Evolutionary conservation across 139 green algal species (phyloP), one percentile per base, ranked within the genome.

Genomic region (Chlamydomonas asymmetrica): DNA sequence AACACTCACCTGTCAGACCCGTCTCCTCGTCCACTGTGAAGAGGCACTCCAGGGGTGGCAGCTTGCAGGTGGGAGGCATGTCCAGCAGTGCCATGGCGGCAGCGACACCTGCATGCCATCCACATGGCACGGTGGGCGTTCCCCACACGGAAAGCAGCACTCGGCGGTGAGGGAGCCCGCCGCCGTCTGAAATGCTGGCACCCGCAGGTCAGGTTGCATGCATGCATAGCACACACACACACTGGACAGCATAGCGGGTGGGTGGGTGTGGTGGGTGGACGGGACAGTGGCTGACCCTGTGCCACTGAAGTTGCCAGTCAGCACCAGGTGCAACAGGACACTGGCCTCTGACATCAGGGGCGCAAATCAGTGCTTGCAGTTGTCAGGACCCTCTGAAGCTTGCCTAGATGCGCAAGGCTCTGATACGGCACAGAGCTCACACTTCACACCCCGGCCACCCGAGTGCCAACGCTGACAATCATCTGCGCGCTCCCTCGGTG

Each of bases 11-110:
- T 32, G 68, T 82, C 9, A 77, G 80, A 2, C 90, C 89, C 8
- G 81, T 91, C 78, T 93, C 91, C 78, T 83, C 78, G 63, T 92
- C 90, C 41, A 93, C 79, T 0, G 91, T 95, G 82, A 95, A 95
- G 9, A 95, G 86, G 66, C 75, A 86, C 83, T 95, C 90, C 20
- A 95, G 74, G 0, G 91, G 90, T 1, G 91, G 91, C 54, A 95
- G 82, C 75, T 83, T 82, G 32, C 79, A 66, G 22, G 54, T 67
- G 0, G 41, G 6, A 0, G 85, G 85, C 48, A 73, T 31, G 57
- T 90, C 81, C 54, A 96, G 80, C 59, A 96, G 64, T 0, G 91
- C 88, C 35, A 96, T 81, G 0, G 87, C 90, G 0, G 84, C 79
- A 1, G 75, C 78, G 25, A 92, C 91, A 0, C 91, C 90, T 77